Evolutionary conservation across 2,329 filamentous ascomycete genomes (phyloP).

Genomic region (Hymenoscyphus scutula): DNA sequence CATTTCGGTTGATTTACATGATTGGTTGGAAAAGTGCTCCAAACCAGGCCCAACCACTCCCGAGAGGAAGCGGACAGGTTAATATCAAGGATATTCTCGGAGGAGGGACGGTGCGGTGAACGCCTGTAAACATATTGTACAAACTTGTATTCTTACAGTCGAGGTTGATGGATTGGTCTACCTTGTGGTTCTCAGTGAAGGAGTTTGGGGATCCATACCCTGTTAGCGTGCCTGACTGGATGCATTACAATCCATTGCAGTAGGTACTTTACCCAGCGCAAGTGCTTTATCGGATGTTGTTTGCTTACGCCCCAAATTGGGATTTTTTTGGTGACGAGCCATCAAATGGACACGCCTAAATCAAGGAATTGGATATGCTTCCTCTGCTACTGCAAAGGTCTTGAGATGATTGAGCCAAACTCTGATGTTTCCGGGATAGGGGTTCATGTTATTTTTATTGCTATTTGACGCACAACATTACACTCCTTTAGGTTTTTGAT

Average conservation of each 20-base stretch:
- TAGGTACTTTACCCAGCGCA: neutral
- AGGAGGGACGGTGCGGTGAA: conserved; percentile 33
- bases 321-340: neutral
- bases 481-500: neutral
- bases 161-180: neutral
- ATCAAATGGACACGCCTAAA: too few relatives aligned
- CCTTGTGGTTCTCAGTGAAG: neutral
- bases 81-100: conserved; percentile 82
- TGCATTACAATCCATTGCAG: neutral
- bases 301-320: neutral
- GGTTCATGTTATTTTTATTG: too few relatives aligned
- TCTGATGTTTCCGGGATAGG: too few relatives aligned
- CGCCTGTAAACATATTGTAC: neutral
- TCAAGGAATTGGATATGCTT: too few relatives aligned
- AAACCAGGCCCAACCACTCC: conserved; percentile 74
- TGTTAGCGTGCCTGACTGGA: neutral
- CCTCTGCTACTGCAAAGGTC: too few relatives aligned
- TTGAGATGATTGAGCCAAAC: neutral
- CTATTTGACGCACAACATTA: neutral
- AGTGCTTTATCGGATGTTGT: neutral
- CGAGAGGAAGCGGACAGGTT: conserved; percentile 80
- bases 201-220: neutral
- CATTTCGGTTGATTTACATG: conserved; percentile 96
- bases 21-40: conserved; percentile 93
- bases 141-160: neutral